Conservation (phyloP, 495 filamentous ascomycete species). For the Bacidia rubella region DNA sequence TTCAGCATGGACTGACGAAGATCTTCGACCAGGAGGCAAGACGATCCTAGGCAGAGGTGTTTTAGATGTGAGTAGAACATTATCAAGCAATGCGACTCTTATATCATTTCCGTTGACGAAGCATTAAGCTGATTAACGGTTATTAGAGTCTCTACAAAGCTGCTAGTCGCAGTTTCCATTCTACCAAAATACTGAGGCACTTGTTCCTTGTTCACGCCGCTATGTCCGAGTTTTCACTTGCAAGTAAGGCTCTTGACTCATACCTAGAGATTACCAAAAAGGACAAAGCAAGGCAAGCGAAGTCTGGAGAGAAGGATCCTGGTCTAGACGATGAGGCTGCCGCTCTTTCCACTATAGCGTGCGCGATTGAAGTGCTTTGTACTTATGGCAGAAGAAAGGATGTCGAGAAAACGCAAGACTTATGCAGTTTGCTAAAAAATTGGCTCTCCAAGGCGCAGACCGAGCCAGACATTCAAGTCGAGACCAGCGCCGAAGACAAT, state of each 20-base stretch:
- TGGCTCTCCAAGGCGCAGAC: constrained; percentile 40
- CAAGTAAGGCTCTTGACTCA: constrained; percentile 72
- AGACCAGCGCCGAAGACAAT: constrained; percentile 26
- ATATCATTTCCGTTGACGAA: not conserved
- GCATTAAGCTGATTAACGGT: not conserved
- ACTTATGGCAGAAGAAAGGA: constrained; percentile 60
- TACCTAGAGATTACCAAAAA: constrained; percentile 76
- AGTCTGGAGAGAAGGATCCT: constrained; percentile 56
- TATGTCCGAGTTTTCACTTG: constrained; percentile 77
- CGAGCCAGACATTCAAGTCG: constrained; percentile 22
- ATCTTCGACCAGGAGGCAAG: constrained; percentile 67
- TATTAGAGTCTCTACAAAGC: constrained; percentile 52
- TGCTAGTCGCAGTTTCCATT: constrained; percentile 86
- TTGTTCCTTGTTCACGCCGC: constrained; percentile 78
- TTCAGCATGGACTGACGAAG: constrained; percentile 56
- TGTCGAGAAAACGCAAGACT: constrained; percentile 58
- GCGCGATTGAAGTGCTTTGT: constrained; percentile 69
- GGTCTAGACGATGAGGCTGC: constrained; percentile 65
- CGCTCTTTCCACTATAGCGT: constrained; percentile 58
- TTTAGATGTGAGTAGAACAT: constrained; percentile 43
- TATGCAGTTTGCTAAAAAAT: constrained; percentile 51
- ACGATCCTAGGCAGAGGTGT: constrained; percentile 54
- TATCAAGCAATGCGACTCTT: not conserved
- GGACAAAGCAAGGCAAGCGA: constrained; percentile 66
- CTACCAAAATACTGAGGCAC: constrained; percentile 70